Conservation (phyloP, 2,329 filamentous ascomycete species). For the Lachnellula arida region DNA sequence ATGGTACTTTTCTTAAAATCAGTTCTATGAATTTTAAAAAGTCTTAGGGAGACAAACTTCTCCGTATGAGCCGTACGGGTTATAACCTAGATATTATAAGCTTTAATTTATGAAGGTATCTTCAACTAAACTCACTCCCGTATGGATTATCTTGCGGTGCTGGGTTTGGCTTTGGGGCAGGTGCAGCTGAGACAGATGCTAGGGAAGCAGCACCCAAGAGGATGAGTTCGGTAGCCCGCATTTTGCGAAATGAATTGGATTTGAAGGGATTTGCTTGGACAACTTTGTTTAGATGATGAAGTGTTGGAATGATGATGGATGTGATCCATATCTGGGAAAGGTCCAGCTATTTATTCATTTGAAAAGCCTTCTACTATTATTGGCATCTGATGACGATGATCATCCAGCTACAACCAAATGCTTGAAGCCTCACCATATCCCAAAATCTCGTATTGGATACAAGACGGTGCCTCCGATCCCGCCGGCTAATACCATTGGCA, state of each 20-base stretch:
- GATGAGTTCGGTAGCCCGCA: slow-evolving; percentile 12
- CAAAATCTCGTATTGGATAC: neutral
- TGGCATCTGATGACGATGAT: neutral
- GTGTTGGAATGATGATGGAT: neutral
- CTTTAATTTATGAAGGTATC: neutral
- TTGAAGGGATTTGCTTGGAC: slow-evolving; percentile 1
- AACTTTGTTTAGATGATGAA: neutral
- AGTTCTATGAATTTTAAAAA: neutral
- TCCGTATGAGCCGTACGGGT: neutral
- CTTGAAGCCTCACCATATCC: neutral
- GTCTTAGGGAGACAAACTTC: neutral
- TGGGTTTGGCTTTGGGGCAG: slow-evolving; percentile 8
- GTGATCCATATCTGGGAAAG: slow-evolving; percentile 1
- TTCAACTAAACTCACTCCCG: neutral
- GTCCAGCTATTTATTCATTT: neutral
- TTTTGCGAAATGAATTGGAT: slow-evolving; percentile 1
- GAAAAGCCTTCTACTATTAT: neutral
- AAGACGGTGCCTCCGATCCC: neutral
- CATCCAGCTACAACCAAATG: neutral
- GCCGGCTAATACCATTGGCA: neutral
- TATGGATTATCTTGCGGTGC: slow-evolving; percentile 3
- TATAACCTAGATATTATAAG: neutral
- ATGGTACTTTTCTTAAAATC: neutral
- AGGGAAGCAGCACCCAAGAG: slow-evolving; percentile 17
- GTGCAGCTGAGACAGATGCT: slow-evolving; percentile 13